Conservation (phyloP, 257 asterid genomes). For the Henckelia pumila region DNA sequence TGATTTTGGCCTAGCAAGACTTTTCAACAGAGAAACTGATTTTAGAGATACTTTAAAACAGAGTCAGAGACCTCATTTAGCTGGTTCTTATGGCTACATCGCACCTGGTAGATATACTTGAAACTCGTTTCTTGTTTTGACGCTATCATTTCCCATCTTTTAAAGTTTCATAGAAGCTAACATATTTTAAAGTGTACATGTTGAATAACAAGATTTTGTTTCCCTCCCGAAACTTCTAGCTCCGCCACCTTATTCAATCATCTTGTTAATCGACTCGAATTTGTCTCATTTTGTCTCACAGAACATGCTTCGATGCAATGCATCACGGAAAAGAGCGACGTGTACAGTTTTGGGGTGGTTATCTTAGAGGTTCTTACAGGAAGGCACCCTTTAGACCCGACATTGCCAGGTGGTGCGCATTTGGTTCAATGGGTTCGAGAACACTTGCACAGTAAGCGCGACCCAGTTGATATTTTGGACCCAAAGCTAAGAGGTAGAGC, state of each 20-base stretch:
- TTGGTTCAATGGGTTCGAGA: constrained; percentile 85
- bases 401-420: constrained; percentile 79
- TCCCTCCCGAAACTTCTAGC: no score
- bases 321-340: constrained; percentile 82
- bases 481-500: constrained; percentile 88
- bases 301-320: constrained; percentile 83
- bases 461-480: constrained; percentile 71
- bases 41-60: constrained; percentile 38
- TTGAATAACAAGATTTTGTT: no score
- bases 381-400: constrained; percentile 91
- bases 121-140: not conserved
- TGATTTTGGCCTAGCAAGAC: constrained; percentile 90
- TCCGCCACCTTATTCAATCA: not conserved
- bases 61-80: constrained; percentile 73
- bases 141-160: not conserved
- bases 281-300: constrained; percentile 26
- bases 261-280: not conserved
- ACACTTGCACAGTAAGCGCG: constrained; percentile 56
- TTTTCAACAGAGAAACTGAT: constrained; percentile 33
- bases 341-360: constrained; percentile 84
- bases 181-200: no score
- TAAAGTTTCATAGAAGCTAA: not conserved
- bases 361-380: constrained; percentile 90
- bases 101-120: constrained; percentile 73
- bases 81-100: constrained; percentile 97